Percentiles rank a stretch among this genome's conserved stretches.
These are phyloP conservation scores for Oenanthe sinensis DNA, from an alignment of 129 eudicot species.

Conservation along the genomic window DNA sequence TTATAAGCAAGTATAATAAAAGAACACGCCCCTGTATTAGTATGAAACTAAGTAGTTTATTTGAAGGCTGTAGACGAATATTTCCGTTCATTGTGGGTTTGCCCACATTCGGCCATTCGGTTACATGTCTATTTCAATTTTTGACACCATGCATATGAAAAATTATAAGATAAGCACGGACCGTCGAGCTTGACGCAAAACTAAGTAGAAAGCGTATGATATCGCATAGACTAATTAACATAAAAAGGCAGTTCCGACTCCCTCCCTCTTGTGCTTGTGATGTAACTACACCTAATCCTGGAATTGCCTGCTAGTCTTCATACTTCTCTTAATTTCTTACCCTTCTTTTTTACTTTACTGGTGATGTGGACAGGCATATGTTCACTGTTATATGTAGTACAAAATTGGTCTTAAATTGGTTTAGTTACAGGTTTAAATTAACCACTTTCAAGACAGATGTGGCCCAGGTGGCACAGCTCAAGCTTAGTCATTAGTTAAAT, in stretches of 20 bases:
- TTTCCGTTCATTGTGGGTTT: not conserved
- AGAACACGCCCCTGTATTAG: not conserved
- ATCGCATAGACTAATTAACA: not conserved
- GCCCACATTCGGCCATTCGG: not conserved
- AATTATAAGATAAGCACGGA: not conserved
- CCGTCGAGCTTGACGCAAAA: not conserved
- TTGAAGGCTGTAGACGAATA: not conserved
- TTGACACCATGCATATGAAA: not conserved
- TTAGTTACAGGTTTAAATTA: not conserved
- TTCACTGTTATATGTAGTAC: not conserved
- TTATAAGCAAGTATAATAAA: no score
- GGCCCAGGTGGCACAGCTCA: not conserved
- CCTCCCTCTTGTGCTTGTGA: not conserved
- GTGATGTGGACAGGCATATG: not conserved
- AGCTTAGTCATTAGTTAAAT: not conserved
- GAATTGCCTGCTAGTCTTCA: not conserved
- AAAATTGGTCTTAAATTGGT: not conserved
- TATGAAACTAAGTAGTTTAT: not conserved
- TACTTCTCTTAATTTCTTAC: not conserved
- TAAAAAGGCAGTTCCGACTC: not conserved
- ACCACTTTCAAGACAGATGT: not conserved
- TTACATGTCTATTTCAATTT: not conserved
- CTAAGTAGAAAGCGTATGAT: not conserved
- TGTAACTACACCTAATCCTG: not conserved
- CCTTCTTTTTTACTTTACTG: not conserved